These are phyloP conservation scores for Rubroshorea leprosula DNA, from an alignment of 345 rosid genomes.

Conservation along the genomic window DNA sequence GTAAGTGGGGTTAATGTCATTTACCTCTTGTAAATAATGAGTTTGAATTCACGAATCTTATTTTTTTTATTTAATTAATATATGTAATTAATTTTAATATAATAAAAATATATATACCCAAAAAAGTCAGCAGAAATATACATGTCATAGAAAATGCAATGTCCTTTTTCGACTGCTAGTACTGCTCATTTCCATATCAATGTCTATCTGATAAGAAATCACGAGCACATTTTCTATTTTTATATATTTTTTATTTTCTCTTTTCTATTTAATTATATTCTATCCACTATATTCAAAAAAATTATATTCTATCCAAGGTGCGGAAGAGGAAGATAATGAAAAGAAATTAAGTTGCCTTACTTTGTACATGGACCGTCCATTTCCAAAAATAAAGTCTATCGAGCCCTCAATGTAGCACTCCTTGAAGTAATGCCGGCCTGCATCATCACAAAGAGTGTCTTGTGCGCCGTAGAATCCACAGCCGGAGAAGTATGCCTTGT, in stretches of 20 bases:
- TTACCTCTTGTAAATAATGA: no score
- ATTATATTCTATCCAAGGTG: background rate
- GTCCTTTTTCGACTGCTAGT: no score
- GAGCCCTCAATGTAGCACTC: slow-evolving; percentile 93
- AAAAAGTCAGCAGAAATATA: no score
- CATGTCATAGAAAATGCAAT: background rate
- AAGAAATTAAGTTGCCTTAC: slow-evolving; percentile 24
- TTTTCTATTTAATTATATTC: no score
- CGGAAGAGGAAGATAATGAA: no score
- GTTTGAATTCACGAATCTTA: no score
- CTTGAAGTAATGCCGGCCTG: slow-evolving; percentile 90
- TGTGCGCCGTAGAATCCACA: slow-evolving; percentile 96
- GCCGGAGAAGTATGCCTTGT: slow-evolving; percentile 81
- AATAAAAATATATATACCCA: no score
- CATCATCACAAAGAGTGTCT: slow-evolving; percentile 89
- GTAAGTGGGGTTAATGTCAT: no score
- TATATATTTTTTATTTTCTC: no score
- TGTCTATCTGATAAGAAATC: background rate
- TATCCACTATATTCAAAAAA: background rate
- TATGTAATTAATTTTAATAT: no score
- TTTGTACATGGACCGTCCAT: slow-evolving; percentile 90
- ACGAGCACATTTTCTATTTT: no score
- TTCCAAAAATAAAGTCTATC: slow-evolving; percentile 91
- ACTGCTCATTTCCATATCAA: slow-evolving; percentile 11
- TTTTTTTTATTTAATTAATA: no score